phyloP scores from a whole-genome alignment of 129 eudicot genomes.

The Sambucus nigra region DNA sequence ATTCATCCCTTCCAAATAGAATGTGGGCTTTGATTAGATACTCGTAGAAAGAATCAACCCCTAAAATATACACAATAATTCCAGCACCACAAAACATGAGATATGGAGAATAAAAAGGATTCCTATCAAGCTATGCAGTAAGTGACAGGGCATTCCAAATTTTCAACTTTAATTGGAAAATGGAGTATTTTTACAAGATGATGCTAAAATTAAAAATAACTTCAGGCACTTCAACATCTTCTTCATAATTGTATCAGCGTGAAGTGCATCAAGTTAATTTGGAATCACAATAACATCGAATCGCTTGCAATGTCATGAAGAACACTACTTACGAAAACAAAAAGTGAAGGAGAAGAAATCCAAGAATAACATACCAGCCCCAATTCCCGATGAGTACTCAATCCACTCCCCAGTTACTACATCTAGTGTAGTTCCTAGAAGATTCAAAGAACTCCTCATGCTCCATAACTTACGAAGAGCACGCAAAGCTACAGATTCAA shows the following conservation, averaged over 20 bases:
- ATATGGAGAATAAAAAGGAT: neutral
- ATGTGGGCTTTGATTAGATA: constrained; percentile 87
- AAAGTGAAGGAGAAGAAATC: neutral
- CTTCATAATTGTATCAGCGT: neutral
- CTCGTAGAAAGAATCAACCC: constrained; percentile 95
- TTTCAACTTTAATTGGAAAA: neutral
- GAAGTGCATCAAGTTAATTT: neutral
- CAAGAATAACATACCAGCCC: constrained; percentile 63
- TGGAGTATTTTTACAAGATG: neutral
- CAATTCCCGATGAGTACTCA: constrained; percentile 86
- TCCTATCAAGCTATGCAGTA: neutral
- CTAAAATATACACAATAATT: constrained; percentile 23
- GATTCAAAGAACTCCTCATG: constrained; percentile 94
- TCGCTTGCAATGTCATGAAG: neutral
- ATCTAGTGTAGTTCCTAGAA: constrained; percentile 87
- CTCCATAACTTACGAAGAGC: constrained; percentile 92
- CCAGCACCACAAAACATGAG: constrained; percentile 7
- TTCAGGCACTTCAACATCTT: neutral
- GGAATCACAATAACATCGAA: neutral
- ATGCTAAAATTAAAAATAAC: too few relatives aligned
- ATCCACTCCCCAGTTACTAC: constrained; percentile 89
- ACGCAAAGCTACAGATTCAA: constrained; percentile 72
- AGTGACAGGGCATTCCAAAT: neutral
- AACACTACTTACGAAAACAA: neutral
- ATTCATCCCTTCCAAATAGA: constrained; percentile 88